A percentile compares a stretch with the other conserved stretches of the same genome.
These are phyloP conservation scores for Heliocybe sulcata DNA, from an alignment of 1,284 basidiomycete genomes.

Conservation along the genomic window DNA sequence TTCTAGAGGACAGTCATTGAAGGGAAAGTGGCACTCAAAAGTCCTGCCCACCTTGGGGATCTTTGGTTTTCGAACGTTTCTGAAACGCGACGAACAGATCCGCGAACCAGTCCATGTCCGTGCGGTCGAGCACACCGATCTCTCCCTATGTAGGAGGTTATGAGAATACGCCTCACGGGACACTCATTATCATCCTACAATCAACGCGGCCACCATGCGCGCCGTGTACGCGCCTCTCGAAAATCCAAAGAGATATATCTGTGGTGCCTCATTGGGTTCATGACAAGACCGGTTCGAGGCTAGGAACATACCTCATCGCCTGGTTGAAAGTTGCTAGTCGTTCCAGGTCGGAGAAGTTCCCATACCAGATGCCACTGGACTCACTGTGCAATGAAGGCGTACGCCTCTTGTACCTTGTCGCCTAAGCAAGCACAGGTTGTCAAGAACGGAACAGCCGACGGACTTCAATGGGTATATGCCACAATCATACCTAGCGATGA, in stretches of 20 bases:
- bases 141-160: slow-evolving; percentile 32
- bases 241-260: slow-evolving; percentile 74
- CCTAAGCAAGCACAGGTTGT: slow-evolving; percentile 25
- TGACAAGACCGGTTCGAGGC: background rate
- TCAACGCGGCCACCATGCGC: slow-evolving; percentile 61
- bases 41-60: slow-evolving; percentile 38
- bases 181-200: slow-evolving; percentile 32
- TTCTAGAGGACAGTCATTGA: no score
- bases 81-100: slow-evolving; percentile 55
- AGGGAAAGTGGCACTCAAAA: no score
- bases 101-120: slow-evolving; percentile 63
- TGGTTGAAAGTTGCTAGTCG: slow-evolving; percentile 50
- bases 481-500: background rate
- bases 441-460: slow-evolving; percentile 4
- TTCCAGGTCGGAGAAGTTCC: background rate
- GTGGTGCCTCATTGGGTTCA: background rate
- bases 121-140: slow-evolving; percentile 58
- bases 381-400: slow-evolving; percentile 68
- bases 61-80: slow-evolving; percentile 45
- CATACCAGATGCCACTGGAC: slow-evolving; percentile 15
- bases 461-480: no score
- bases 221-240: slow-evolving; percentile 72
- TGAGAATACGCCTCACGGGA: background rate
- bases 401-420: slow-evolving; percentile 67
- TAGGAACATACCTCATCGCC: slow-evolving; percentile 56